Percentiles rank a stretch among this genome's conserved stretches.
phyloP scores from a whole-genome alignment of 108 stramenopile species.

The Tribonema minus region DNA sequence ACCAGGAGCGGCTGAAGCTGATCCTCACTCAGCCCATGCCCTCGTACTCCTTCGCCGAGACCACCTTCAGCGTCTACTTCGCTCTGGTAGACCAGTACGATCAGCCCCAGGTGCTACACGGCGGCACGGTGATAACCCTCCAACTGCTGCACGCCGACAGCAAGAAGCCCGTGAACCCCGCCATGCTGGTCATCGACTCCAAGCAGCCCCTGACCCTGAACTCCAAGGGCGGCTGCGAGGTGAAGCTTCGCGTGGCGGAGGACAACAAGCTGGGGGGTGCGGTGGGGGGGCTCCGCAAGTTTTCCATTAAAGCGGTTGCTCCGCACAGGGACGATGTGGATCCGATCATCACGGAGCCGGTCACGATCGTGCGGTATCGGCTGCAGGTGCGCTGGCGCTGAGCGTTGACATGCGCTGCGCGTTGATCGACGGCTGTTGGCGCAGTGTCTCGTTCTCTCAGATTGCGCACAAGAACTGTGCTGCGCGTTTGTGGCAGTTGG shows the following conservation, averaged over 20 bases:
- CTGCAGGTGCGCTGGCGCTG: background rate
- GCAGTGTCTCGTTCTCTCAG: background rate
- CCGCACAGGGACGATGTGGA: conserved; percentile 22
- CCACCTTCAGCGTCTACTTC: background rate
- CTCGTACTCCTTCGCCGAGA: background rate
- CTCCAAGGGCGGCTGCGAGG: background rate
- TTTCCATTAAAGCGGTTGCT: conserved; percentile 31
- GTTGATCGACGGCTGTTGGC: background rate
- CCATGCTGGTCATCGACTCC: background rate
- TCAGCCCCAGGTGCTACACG: background rate
- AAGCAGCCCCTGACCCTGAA: background rate
- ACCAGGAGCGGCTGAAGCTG: too few relatives aligned
- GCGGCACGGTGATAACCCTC: background rate
- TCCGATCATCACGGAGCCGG: conserved; percentile 25
- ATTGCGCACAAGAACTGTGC: background rate
- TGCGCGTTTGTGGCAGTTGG: background rate
- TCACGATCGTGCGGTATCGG: conserved; percentile 18
- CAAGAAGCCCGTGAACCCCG: background rate
- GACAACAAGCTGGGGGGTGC: background rate
- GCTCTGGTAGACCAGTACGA: background rate
- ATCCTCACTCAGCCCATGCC: background rate
- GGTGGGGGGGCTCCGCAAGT: background rate
- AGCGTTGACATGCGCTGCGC: background rate
- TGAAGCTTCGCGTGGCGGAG: background rate
- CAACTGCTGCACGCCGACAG: background rate